Conservation (phyloP, 2,329 filamentous ascomycete species). For the Aspergillus japonicus region DNA sequence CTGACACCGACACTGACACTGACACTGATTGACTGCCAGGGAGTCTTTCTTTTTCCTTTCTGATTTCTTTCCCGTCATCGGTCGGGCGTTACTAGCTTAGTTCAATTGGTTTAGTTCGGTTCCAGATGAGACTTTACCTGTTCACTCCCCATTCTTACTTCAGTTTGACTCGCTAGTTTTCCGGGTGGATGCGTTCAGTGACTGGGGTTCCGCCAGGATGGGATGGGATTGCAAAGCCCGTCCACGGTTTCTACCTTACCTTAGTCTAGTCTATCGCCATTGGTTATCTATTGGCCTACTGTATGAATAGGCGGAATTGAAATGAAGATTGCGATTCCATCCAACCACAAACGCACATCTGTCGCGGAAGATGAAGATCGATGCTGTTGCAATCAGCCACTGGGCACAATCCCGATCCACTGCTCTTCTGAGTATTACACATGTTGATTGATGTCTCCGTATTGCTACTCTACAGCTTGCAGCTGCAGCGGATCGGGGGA, state of each 20-base stretch:
- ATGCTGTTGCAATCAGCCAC: neutral
- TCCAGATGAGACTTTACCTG: too few relatives aligned
- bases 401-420: too few relatives aligned
- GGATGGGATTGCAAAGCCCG: neutral
- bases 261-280: too few relatives aligned
- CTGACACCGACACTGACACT: neutral
- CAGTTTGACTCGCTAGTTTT: conserved; percentile 1
- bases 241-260: too few relatives aligned
- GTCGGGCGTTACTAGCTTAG: too few relatives aligned
- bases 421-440: too few relatives aligned
- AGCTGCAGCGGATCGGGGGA: conserved; percentile 12
- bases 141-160: neutral
- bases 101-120: too few relatives aligned
- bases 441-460: too few relatives aligned
- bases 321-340: neutral
- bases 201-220: conserved; percentile 4
- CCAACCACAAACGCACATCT: neutral
- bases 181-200: conserved; percentile 4
- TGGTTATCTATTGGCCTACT: too few relatives aligned
- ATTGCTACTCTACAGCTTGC: neutral
- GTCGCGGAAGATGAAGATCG: neutral
- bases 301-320: neutral
- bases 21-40: neutral
- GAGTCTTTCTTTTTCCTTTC: neutral
- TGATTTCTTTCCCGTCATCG: neutral